Evolutionary conservation across 805 yeast genomes (phyloP).

Genomic region (Blastobotrys robertii): DNA sequence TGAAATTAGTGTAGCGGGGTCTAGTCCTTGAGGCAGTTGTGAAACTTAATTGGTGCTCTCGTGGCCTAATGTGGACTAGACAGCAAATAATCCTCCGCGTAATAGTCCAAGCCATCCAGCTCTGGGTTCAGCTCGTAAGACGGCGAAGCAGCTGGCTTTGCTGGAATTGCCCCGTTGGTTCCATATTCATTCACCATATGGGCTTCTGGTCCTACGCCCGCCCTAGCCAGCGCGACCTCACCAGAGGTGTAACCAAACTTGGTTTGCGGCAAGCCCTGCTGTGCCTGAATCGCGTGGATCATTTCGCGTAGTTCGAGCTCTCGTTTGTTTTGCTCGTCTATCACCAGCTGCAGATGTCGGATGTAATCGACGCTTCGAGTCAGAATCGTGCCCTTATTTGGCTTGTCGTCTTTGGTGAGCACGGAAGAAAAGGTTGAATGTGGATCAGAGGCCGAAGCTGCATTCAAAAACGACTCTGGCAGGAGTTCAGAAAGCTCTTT

Average conservation of each 20-base stretch:
- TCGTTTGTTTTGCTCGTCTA: slow-evolving; percentile 67
- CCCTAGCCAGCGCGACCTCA: slow-evolving; percentile 60
- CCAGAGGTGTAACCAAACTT: slow-evolving; percentile 62
- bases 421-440: slow-evolving; percentile 3
- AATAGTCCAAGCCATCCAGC: no score
- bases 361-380: slow-evolving; percentile 76
- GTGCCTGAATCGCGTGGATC: slow-evolving; percentile 43
- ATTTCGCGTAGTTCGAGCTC: slow-evolving; percentile 65
- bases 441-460: slow-evolving; percentile 3
- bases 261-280: slow-evolving; percentile 34
- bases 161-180: no score
- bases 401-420: slow-evolving; percentile 40
- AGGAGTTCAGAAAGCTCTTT: slow-evolving; percentile 73
- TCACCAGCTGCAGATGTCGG: slow-evolving; percentile 44
- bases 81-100: no score
- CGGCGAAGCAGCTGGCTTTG: no score
- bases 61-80: no score
- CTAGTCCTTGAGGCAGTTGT: no score
- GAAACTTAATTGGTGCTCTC: no score
- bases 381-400: slow-evolving; percentile 73
- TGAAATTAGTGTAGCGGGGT: no score
- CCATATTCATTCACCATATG: no score
- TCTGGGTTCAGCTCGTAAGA: no score
- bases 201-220: slow-evolving; percentile 36
- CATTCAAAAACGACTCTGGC: slow-evolving; percentile 39